Evolutionary conservation across 768 basidiomycete genomes (phyloP).

Genomic region (Tulasnella sp.): DNA sequence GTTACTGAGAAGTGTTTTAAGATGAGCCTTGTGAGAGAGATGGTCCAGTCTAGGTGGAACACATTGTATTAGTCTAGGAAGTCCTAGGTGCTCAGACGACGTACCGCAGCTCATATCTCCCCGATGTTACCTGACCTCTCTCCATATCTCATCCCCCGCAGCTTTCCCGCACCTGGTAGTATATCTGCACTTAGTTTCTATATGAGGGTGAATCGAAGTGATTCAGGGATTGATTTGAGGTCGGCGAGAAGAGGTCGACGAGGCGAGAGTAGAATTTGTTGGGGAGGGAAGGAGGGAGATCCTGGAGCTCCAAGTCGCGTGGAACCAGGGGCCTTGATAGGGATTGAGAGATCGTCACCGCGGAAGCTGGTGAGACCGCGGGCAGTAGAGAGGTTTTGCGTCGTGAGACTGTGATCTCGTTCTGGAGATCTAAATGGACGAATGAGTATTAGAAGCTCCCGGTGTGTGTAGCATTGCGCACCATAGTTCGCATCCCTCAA

Average conservation of each 20-base stretch:
- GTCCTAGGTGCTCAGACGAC: no score
- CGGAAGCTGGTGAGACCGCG: neutral
- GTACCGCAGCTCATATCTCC: no score
- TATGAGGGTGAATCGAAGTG: no score
- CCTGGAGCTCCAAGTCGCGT: neutral
- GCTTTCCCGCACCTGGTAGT: no score
- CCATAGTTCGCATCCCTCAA: constrained; percentile 45
- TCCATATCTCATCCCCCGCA: no score
- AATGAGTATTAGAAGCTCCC: neutral
- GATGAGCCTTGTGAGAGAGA: no score
- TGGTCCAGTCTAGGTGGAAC: no score
- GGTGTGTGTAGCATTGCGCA: constrained; percentile 33
- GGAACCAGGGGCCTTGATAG: neutral
- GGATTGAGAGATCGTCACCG: neutral
- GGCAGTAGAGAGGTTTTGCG: neutral
- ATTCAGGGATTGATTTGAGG: neutral
- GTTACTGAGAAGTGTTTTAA: no score
- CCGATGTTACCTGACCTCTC: no score
- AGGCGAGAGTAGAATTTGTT: neutral
- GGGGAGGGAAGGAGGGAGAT: constrained; percentile 7
- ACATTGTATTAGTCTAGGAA: no score
- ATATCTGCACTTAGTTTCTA: no score
- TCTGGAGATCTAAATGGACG: neutral
- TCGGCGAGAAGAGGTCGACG: neutral
- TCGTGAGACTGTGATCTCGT: constrained; percentile 1